Conservation (phyloP, 768 basidiomycete species). For the Boletus pseudopeckii region DNA sequence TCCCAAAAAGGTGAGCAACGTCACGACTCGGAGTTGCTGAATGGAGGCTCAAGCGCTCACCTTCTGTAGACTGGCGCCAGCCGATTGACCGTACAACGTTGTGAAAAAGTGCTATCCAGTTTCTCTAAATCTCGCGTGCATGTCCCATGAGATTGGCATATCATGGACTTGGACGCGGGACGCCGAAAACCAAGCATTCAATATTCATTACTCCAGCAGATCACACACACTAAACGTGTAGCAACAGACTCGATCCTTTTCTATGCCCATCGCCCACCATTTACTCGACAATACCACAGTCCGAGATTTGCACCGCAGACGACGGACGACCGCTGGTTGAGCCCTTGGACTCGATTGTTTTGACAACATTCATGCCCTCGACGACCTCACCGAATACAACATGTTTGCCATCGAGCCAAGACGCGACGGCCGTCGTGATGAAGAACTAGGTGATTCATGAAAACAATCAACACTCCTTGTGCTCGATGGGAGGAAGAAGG, state of each 20-base stretch:
- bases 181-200: neutral
- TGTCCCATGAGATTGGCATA: no score
- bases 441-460: slow-evolving; percentile 50
- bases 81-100: no score
- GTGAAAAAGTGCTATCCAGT: no score
- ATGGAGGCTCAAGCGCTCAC: no score
- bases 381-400: slow-evolving; percentile 50
- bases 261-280: neutral
- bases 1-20: no score
- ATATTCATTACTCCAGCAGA: slow-evolving; percentile 3
- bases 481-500: neutral
- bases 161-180: no score
- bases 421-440: slow-evolving; percentile 68
- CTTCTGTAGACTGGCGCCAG: no score
- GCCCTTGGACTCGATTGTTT: slow-evolving; percentile 37
- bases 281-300: slow-evolving; percentile 48
- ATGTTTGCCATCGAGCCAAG: slow-evolving; percentile 50
- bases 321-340: slow-evolving; percentile 24
- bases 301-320: slow-evolving; percentile 48
- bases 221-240: neutral
- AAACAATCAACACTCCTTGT: neutral
- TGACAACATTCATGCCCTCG: slow-evolving; percentile 42
- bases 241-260: neutral
- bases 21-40: no score
- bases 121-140: no score